These are phyloP conservation scores for Nicotiana attenuata DNA, from an alignment of 257 asterid species.

Conservation along the genomic window DNA sequence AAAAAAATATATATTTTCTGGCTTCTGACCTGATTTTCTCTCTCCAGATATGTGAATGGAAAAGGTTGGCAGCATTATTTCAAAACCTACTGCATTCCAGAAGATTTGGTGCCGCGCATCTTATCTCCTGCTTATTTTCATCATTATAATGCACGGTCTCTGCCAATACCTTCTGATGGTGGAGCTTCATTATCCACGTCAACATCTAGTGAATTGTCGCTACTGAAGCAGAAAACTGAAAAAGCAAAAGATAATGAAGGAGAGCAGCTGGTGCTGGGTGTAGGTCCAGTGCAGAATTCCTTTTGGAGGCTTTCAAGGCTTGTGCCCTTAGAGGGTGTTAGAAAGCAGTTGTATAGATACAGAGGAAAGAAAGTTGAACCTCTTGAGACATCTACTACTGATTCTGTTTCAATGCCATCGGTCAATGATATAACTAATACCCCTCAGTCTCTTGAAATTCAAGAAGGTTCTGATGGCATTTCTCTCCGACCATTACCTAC, in stretches of 20 bases:
- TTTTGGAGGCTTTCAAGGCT: conserved; percentile 98
- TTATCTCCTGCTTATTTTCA: conserved; percentile 99
- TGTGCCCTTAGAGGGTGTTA: conserved; percentile 82
- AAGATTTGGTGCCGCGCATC: conserved; percentile 97
- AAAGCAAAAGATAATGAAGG: conserved; percentile 58
- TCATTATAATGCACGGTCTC: conserved; percentile 66
- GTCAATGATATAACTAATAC: conserved; percentile 56
- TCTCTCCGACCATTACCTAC: conserved; percentile 77
- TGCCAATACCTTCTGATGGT: conserved; percentile 27
- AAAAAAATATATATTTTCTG: background rate
- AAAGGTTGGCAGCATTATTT: conserved; percentile 90
- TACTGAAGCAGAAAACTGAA: conserved; percentile 52
- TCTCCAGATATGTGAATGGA: conserved; percentile 76
- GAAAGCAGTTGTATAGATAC: conserved; percentile 53
- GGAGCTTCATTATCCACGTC: conserved; percentile 43
- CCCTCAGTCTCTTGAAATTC: conserved; percentile 92
- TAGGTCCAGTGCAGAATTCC: conserved; percentile 95
- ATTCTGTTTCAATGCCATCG: conserved; percentile 54
- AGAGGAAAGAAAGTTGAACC: conserved; percentile 49
- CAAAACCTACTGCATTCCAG: conserved; percentile 96
- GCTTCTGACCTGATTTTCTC: conserved; percentile 7
- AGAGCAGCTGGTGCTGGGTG: conserved; percentile 88
- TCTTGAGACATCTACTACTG: conserved; percentile 39
- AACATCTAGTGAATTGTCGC: conserved; percentile 28
- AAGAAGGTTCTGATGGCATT: conserved; percentile 94